Evolutionary conservation across 305 asterid genomes (phyloP), one percentile per base, ranked within the genome.

Genomic region (Fraxinus ornus): DNA sequence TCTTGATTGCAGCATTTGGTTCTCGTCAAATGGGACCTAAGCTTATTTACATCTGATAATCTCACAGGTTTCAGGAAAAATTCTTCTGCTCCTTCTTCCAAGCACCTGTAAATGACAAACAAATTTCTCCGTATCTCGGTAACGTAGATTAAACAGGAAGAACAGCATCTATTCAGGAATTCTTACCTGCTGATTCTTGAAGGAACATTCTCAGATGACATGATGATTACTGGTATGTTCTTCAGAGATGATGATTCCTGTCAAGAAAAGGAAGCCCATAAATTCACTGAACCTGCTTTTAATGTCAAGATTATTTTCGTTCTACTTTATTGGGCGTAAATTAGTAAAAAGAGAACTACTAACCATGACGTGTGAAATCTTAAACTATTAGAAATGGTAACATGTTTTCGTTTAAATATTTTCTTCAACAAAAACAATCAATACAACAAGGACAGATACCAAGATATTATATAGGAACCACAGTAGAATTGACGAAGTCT

Each of bases 171-270:
- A 62, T 19, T 62, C 15, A 22, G 30, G 30, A 60, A 26, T 36
- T 75, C 73, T 85, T 91, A 94, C 98, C 98, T 95, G 85, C 73
- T 95, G 87, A 95, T 92, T 87, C 98, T 94, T 64, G 98, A 94
- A 64, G 97, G 98, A 62, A 93, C 96, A 91, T 94, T 92, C 89
- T 94, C 98, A 64, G 98, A 94, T 75, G 98, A 94, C 98, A 94
- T 93, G 68, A 95, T 93, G 72, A 95, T 94, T 76, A 95, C 98
- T 2, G 98, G 98, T 76, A 95, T 95, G 81, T 92, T 87, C 82
- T 86, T 91, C 82, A 95, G 89, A 71, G 81, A 86, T 81, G 98
- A 88, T 75, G 98, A 93, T 89, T 95, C 97, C 98, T 95, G 92
- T 77, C 60, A 87, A 47, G 83, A 44, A 49, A 81, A 75, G 64